A percentile compares a stretch with the other conserved stretches of the same genome.
phyloP scores from a whole-genome alignment of 2,329 filamentous ascomycete species.

The Paramyrothecium sp. region DNA sequence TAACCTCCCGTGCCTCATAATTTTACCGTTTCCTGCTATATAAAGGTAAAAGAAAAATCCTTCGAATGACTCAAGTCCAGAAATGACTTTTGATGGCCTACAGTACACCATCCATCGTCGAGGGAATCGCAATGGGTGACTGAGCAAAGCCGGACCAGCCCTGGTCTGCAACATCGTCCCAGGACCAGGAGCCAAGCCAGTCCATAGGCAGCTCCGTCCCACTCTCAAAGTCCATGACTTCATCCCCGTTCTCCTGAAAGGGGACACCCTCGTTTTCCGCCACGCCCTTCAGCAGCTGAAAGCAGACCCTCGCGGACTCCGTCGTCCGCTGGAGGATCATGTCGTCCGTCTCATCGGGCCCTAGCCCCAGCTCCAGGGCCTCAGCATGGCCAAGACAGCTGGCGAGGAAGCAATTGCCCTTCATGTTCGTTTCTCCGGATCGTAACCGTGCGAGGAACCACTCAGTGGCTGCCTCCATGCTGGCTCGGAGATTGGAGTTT shows the following conservation, averaged over 20 bases:
- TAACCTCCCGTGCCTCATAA: too few species aligned
- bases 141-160: conserved; percentile 15
- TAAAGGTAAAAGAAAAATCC: background rate
- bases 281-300: conserved; percentile 29
- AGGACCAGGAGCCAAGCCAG: conserved; percentile 24
- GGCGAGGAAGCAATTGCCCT: conserved; percentile 35
- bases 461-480: conserved; percentile 21
- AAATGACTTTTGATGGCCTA: background rate
- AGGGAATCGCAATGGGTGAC: background rate
- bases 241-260: conserved; percentile 6
- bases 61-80: background rate
- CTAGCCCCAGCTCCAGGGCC: conserved; percentile 25
- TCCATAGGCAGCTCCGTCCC: conserved; percentile 15
- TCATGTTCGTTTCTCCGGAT: conserved; percentile 42
- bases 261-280: conserved; percentile 19
- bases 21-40: too few species aligned
- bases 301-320: conserved; percentile 20
- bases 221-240: background rate
- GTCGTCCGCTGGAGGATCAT: conserved; percentile 23
- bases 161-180: conserved; percentile 15
- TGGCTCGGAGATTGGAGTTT: conserved; percentile 27
- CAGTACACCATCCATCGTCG: background rate
- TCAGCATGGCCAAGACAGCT: conserved; percentile 30
- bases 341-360: conserved; percentile 26
- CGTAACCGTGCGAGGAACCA: conserved; percentile 34